These are phyloP conservation scores for Agastache rugosa DNA, from an alignment of 257 asterid species.

Conservation along the genomic window DNA sequence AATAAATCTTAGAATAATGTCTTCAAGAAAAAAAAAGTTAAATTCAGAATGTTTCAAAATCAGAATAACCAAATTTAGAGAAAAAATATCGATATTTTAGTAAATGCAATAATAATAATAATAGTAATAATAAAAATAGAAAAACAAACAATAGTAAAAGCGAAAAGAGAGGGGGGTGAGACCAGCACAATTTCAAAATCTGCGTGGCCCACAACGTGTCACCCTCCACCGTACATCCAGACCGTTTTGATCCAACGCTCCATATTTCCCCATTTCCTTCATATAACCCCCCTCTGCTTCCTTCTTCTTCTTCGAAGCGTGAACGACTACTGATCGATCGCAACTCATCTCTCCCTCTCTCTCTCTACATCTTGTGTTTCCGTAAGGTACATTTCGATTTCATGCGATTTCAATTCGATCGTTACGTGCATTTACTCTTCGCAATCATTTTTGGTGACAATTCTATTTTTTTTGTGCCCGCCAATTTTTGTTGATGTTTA, in stretches of 20 bases:
- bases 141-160: conserved; percentile 31
- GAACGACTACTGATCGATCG: conserved; percentile 12
- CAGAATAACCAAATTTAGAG: background rate
- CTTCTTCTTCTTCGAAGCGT: conserved; percentile 13
- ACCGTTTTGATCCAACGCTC: conserved; percentile 33
- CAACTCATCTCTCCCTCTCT: background rate
- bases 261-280: conserved; percentile 34
- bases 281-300: conserved; percentile 36
- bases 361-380: conserved; percentile 2
- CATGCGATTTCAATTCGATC: conserved; percentile 13
- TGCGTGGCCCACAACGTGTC: conserved; percentile 51
- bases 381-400: conserved; percentile 37
- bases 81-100: background rate
- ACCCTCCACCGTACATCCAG: conserved; percentile 46
- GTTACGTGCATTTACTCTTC: background rate
- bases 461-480: background rate
- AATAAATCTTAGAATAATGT: background rate
- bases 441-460: background rate
- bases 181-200: conserved; percentile 35
- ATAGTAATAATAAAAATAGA: background rate
- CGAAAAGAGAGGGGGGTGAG: conserved; percentile 44
- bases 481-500: conserved; percentile 20
- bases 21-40: too few species aligned
- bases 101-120: background rate
- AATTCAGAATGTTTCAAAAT: background rate